Evolutionary conservation across 129 eudicot genomes (phyloP).

Genomic region (Rutidosis leptorrhynchoides): DNA sequence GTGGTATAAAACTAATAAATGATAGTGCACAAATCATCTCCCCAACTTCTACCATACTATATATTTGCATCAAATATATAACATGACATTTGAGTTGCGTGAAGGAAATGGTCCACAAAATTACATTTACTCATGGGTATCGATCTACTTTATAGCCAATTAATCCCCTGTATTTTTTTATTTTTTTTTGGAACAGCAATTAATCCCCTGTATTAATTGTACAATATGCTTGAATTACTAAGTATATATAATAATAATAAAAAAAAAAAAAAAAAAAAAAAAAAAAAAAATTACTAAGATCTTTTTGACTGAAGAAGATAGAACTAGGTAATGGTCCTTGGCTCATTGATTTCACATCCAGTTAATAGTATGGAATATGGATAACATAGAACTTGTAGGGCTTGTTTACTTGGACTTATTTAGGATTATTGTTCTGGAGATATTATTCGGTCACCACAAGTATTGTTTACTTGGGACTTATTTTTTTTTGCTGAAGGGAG

Average conservation of each 20-base stretch:
- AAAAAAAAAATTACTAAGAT: neutral
- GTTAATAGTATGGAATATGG: neutral
- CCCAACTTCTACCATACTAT: no score
- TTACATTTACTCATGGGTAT: neutral
- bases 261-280: no score
- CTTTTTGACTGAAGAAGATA: neutral
- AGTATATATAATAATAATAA: no score
- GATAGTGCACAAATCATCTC: no score
- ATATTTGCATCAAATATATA: no score
- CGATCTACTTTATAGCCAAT: neutral
- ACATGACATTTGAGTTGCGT: neutral
- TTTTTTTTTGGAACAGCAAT: no score
- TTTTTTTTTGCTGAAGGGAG: no score
- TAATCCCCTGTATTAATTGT: neutral
- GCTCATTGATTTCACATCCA: neutral
- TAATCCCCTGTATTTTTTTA: neutral
- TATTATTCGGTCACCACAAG: no score
- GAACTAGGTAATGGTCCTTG: neutral
- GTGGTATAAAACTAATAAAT: no score
- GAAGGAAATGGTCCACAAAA: neutral
- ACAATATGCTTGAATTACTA: neutral
- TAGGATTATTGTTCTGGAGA: no score
- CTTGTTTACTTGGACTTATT: neutral
- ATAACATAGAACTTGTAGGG: neutral
- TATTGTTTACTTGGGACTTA: no score